Evolutionary conservation across 140 eudicot genomes (phyloP), one percentile per base, ranked within the genome.

Genomic region (Cichorium intybus): DNA sequence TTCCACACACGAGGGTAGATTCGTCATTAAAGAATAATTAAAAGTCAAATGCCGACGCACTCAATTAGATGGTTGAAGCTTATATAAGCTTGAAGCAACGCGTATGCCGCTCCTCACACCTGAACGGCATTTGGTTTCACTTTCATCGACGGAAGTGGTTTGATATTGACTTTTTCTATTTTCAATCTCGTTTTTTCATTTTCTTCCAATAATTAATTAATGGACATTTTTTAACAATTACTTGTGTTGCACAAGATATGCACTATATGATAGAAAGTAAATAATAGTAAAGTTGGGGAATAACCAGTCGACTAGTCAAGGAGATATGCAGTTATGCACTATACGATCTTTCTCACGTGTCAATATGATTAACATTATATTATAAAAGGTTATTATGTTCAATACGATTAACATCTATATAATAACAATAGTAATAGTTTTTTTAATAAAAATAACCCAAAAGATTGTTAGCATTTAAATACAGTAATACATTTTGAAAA

Each of bases 1-100:
- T 41, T 53, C 60, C 16, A 24, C 31, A 27, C 3, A 10, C 1
- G 18, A 52, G 72, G 71, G 68, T 21, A 34, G 16, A 35, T 34
- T 51, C 27, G 65, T 77, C 70, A 64, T 37, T 27, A 20, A 15
- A n/a, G 5, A 29, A 37, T 4, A 34, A 10, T 29, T 11, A 26
- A 51, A 62, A 60, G 78, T 56, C 65, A 75, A 64, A 71, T 56
- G 67, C 75, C 81, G 69, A 80, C 75, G 62, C 52, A 75, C 70
- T 80, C 63, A 68, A 75, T 64, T 58, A 71, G 66, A 54, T 59
- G 9, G 82, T 77, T 66, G 78, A 77, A 77, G 66, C 59, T 61
- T 9, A n/a, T 37, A 28, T 64, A 63, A 64, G 43, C 34, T 63
- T 41, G 46, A 47, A 28, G 24, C 74, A 74, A 56, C 62, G 64